Evolutionary conservation across 176 grass and related monocot species (phyloP), one percentile per base, ranked within the genome.

Genomic region (Rhynchospora pubera): DNA sequence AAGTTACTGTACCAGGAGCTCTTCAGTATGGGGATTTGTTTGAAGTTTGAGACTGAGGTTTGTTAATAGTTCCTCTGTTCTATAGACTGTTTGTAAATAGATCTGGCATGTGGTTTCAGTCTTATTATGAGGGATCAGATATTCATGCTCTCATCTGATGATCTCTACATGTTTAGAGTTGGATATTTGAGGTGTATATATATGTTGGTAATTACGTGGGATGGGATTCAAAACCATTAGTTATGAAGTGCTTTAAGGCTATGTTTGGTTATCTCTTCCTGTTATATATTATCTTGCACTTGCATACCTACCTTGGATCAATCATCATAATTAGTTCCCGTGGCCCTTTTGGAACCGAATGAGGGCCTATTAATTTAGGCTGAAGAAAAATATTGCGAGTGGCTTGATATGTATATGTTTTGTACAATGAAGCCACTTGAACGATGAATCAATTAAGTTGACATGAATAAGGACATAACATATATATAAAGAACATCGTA

Each of bases 1-100:
- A 98, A 94, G 89, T 85, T 98, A 73, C 92, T 93, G 6, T 94
- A 98, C 84, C 92, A 91, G 70, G 92, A 99, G 51, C 90, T 99
- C 66, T 99, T 99, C 56, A 95, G 92, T 84, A 95, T 93, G 90
- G 92, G 96, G 14, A 94, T 99, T 82, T 93, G 89, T 82, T 87
- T 98, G 14, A 98, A 94, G 79, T 98, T 98, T 16, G 87, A 94
- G 78, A 90, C 90, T 53, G 71, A 99, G 55, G 68, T 99, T 44
- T 91, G 96, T 56, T 99, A 90, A 71, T 81, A 79, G 56, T 15
- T 53, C 52, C 4, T 74, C 13, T 10, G 28, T 44, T 44, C 9
- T 11, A 16, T 60, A 39, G 39, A 21, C 14, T 45, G 79, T 52
- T 39, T 39, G 34, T 81, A 50, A 74, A 74, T 74, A 51, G 6